phyloP scores from a whole-genome alignment of 495 filamentous ascomycete genomes.

The Aspergillus coremiiformis region DNA sequence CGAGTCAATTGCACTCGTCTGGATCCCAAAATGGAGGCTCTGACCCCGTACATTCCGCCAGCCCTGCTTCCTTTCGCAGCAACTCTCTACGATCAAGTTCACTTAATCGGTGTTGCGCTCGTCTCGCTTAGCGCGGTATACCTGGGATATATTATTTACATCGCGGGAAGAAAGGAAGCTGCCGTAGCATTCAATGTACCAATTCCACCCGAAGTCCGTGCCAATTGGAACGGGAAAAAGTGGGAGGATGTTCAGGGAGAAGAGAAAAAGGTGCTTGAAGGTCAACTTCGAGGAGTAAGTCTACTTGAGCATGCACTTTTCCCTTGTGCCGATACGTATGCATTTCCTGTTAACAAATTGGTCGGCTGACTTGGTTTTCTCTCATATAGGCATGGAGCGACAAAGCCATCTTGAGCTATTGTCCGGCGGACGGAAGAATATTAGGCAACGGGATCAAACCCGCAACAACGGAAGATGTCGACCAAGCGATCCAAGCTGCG shows the following conservation, averaged over 20 bases:
- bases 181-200: constrained; percentile 52
- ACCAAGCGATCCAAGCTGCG: constrained; percentile 68
- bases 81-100: constrained; percentile 14
- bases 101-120: constrained; percentile 23
- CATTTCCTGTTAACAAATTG: background rate
- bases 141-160: constrained; percentile 32
- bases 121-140: constrained; percentile 30
- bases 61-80: constrained; percentile 19
- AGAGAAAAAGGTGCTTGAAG: constrained; percentile 40
- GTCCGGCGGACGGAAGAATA: constrained; percentile 77
- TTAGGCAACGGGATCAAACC: constrained; percentile 72
- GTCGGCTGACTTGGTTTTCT: constrained; percentile 1
- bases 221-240: constrained; percentile 49
- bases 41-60: constrained; percentile 21
- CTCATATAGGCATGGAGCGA: constrained; percentile 34
- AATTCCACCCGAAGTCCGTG: constrained; percentile 48
- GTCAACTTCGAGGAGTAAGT: constrained; percentile 37
- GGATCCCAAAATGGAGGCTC: constrained; percentile 25
- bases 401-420: constrained; percentile 57
- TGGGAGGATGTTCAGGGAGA: constrained; percentile 47
- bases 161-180: constrained; percentile 34
- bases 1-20: constrained; percentile 9
- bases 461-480: constrained; percentile 68
- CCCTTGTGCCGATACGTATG: background rate
- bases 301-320: background rate